Conservation (phyloP, 2,329 filamentous ascomycete species). For the Fusarium bactridioides region DNA sequence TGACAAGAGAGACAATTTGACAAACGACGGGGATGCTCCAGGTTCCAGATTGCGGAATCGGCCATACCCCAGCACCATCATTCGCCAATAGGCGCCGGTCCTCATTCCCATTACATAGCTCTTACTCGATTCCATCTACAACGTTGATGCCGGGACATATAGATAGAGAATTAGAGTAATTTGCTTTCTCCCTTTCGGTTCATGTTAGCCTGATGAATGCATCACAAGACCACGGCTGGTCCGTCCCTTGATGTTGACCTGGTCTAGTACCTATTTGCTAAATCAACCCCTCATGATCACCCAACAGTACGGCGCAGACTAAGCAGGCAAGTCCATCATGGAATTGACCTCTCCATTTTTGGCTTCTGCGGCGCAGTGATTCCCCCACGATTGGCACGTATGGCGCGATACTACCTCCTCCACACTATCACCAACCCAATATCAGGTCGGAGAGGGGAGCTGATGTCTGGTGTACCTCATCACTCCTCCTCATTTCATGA, state of each 20-base stretch:
- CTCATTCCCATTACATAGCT: slow-evolving; percentile 42
- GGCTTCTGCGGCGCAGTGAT: slow-evolving; percentile 22
- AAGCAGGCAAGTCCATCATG: neutral
- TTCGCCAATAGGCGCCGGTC: slow-evolving; percentile 39
- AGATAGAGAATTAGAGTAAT: slow-evolving; percentile 6
- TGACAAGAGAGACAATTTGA: slow-evolving; percentile 7
- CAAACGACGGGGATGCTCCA: slow-evolving; percentile 22
- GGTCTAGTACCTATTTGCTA: slow-evolving; percentile 30
- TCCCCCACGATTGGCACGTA: slow-evolving; percentile 39
- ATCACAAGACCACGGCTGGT: slow-evolving; percentile 41
- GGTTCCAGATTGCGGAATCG: slow-evolving; percentile 33
- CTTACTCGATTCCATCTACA: slow-evolving; percentile 43
- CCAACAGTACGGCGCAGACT: neutral
- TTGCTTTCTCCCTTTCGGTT: slow-evolving; percentile 24
- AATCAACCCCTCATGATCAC: slow-evolving; percentile 29
- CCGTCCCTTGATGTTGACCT: slow-evolving; percentile 30
- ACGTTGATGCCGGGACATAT: slow-evolving; percentile 2
- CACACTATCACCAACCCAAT: slow-evolving; percentile 11
- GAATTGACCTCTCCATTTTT: neutral
- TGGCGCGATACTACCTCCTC: slow-evolving; percentile 37
- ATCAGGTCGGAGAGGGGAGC: slow-evolving; percentile 17
- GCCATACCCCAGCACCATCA: slow-evolving; percentile 22
- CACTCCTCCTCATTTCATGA: neutral
- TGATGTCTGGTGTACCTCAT: slow-evolving; percentile 30
- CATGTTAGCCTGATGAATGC: slow-evolving; percentile 23